Evolutionary conservation across 225 moss, liverwort and hornwort genomes (phyloP).

Genomic region (Polytrichum commune): DNA sequence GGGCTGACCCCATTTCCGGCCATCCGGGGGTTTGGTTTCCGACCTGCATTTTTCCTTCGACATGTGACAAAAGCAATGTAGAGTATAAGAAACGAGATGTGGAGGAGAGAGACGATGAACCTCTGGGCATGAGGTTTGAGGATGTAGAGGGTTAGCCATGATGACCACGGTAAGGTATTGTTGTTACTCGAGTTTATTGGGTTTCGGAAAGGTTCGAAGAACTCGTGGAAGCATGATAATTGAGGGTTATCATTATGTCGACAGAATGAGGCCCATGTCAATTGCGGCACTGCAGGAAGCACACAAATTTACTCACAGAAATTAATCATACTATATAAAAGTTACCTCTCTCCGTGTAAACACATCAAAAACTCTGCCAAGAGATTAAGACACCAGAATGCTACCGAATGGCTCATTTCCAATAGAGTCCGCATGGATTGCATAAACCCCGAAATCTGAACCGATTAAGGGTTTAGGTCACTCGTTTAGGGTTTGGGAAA

Average conservation of each 20-base stretch:
- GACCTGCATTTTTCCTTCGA: constrained; percentile 13
- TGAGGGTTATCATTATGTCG: constrained; percentile 7
- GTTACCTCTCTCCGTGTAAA: no score
- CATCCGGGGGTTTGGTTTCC: constrained; percentile 21
- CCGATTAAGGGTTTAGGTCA: no score
- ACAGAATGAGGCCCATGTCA: constrained; percentile 38
- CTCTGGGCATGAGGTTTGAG: constrained; percentile 33
- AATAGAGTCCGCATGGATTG: no score
- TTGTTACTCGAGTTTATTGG: neutral
- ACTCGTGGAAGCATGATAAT: constrained; percentile 11
- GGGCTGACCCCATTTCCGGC: constrained; percentile 16
- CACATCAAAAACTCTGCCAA: no score
- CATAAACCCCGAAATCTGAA: no score
- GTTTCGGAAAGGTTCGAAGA: constrained; percentile 11
- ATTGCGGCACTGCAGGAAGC: constrained; percentile 37
- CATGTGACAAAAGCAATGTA: constrained; percentile 12
- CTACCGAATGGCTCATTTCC: no score
- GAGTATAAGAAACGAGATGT: constrained; percentile 33
- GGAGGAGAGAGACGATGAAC: constrained; percentile 27
- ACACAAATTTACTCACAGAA: no score
- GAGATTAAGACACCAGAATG: no score
- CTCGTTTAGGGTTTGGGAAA: no score
- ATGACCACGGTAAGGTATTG: constrained; percentile 23
- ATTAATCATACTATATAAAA: no score
- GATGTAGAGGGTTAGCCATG: constrained; percentile 29